A percentile compares a stretch with the other conserved stretches of the same genome.
Conservation (phyloP, 1,139 yeast genomes). For the Debaryomyces sp. region DNA sequence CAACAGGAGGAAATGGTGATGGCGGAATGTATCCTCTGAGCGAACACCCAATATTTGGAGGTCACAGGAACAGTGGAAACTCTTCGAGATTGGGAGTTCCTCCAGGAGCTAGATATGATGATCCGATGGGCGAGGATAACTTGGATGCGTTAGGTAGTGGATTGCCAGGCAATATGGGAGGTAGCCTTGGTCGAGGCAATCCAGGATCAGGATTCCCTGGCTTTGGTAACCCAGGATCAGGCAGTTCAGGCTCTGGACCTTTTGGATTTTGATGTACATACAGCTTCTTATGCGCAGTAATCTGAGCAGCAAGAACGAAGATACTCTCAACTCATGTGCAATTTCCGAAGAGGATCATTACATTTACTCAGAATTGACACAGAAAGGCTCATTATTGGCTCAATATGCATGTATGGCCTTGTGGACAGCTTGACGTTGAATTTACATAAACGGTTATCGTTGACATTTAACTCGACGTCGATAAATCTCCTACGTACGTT, state of each 20-base stretch:
- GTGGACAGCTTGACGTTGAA: too few relatives aligned
- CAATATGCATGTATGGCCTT: neutral
- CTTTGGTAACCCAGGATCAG: constrained; percentile 12
- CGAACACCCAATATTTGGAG: constrained; percentile 51
- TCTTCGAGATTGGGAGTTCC: constrained; percentile 40
- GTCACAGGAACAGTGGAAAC: constrained; percentile 19
- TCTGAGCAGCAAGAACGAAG: neutral
- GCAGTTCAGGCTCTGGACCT: constrained; percentile 14
- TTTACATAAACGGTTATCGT: neutral
- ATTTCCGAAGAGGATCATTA: neutral
- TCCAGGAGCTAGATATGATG: constrained; percentile 58
- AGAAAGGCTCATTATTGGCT: neutral
- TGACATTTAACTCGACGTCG: neutral
- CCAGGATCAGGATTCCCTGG: constrained; percentile 27
- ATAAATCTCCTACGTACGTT: neutral
- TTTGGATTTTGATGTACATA: constrained; percentile 11
- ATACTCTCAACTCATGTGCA: neutral
- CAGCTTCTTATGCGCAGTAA: neutral
- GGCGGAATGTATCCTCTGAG: constrained; percentile 61
- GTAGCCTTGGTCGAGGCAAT: constrained; percentile 6
- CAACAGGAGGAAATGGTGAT: constrained; percentile 20
- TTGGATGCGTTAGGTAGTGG: constrained; percentile 49
- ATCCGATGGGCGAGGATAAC: constrained; percentile 51
- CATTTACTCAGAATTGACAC: neutral
- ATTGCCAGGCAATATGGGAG: constrained; percentile 40